Conservation (phyloP, 331 rosid species). For the Quercus phellos region DNA sequence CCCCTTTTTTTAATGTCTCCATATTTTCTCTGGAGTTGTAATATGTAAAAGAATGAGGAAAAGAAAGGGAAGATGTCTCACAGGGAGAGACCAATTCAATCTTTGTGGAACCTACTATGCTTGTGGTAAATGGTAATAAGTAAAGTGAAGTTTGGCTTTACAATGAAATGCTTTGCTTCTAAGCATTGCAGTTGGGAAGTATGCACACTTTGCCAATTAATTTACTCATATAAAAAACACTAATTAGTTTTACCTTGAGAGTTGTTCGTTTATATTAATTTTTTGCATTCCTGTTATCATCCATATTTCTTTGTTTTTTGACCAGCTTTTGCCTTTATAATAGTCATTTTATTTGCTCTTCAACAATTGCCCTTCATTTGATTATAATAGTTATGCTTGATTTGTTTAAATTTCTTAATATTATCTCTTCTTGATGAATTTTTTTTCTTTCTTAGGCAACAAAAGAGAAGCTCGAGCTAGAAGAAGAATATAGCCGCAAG, state of each 20-base stretch:
- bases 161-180: neutral
- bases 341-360: neutral
- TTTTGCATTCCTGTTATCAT: neutral
- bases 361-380: neutral
- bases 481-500: slow-evolving; percentile 49
- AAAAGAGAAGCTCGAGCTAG: slow-evolving; percentile 52
- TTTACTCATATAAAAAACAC: neutral
- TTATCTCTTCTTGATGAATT: neutral
- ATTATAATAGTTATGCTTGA: neutral
- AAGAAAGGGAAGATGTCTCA: neutral
- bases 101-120: neutral
- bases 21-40: neutral
- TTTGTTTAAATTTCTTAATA: neutral
- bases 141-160: neutral
- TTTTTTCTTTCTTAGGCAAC: slow-evolving; percentile 50
- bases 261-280: neutral
- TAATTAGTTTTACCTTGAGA: neutral
- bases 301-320: neutral
- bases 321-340: neutral
- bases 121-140: neutral
- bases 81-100: neutral
- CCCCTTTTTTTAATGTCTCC: neutral
- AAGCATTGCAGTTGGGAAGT: neutral
- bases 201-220: neutral
- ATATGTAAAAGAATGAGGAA: neutral